Conservation (phyloP, 75 land plant genomes). For the Ceratopteris richardii region DNA sequence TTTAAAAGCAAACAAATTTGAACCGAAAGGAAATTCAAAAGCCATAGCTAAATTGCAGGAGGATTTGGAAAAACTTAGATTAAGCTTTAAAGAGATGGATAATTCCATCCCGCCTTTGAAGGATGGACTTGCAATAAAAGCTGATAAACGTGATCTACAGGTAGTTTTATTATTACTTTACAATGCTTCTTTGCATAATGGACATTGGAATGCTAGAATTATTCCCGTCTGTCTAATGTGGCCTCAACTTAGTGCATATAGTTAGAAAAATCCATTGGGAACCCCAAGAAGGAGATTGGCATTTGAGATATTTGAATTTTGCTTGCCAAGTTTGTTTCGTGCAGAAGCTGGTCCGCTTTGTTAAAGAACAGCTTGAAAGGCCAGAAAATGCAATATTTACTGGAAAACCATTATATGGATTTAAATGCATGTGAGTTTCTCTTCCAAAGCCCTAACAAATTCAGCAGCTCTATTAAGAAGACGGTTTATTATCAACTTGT, state of each 20-base stretch:
- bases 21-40: slow-evolving; percentile 28
- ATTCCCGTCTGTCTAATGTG: too few relatives aligned
- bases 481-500: too few relatives aligned
- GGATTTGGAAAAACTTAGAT: slow-evolving; percentile 19
- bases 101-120: slow-evolving; percentile 11
- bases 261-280: too few relatives aligned
- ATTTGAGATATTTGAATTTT: background rate
- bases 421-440: slow-evolving; percentile 31
- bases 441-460: too few relatives aligned
- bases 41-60: slow-evolving; percentile 6
- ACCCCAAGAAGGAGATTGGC: background rate
- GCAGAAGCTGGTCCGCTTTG: slow-evolving; percentile 21
- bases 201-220: too few relatives aligned
- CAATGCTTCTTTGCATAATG: too few relatives aligned
- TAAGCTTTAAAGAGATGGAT: slow-evolving; percentile 14
- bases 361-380: slow-evolving; percentile 24
- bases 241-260: too few relatives aligned
- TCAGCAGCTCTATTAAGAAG: too few relatives aligned
- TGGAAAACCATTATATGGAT: slow-evolving; percentile 35
- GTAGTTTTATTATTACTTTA: slow-evolving; percentile 3
- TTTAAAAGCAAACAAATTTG: slow-evolving; percentile 26
- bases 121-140: slow-evolving; percentile 10
- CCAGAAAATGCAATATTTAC: slow-evolving; percentile 34
- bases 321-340: background rate
- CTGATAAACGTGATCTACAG: slow-evolving; percentile 26